Base-by-base conservation (phyloP, 805 yeast species). In the Cyberlindnera galapagoensis region DNA sequence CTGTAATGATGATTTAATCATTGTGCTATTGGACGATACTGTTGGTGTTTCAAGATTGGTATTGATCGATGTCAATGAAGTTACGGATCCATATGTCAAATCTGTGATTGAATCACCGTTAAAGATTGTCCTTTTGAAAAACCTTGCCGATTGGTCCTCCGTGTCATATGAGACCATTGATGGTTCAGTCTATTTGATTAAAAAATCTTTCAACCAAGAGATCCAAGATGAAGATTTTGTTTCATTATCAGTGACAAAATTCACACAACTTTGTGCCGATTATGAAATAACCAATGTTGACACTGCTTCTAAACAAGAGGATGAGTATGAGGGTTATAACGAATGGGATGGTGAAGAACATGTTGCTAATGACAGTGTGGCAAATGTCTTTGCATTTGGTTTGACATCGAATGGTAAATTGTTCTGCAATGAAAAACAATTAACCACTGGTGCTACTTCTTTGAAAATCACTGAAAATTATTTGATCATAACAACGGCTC, bases 401-500 rank as follows among this genome's bases (percentile, higher is more conserved):
- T 57, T 90, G 18, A 70, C 94, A 0, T 59, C 71, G 5, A 74
- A 68, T 40, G 97, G 97, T 35, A 81, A 80, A 48, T 59, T 92
- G 10, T 85, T 63, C 52, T 77, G 76, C 4, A 76, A 80, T 43
- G 68, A 67, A 1, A 60, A 64, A 11, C 76, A 71, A 38, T 53
- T 87, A 10, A 67, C 83, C 2, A 64, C 74, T 4, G 86, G 90
- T 10, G 88, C 85, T 10, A 88, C 97, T 0, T 88, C 97, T 0
- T 56, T 90, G 36, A 68, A 73, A 35, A 59, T 81, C 9, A 76
- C 95, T 0, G 87, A 79, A 24, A 66, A 76, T 7, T 80, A 82
- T 49, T 60, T 90, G 10, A 56, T 84, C 18, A 81, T 82, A 53
- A 92, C 98, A 0, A 88, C 95, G 3, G 94, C 92, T 6, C 92